Percentiles rank a stretch among this genome's conserved stretches.
phyloP scores from a whole-genome alignment of 2,329 filamentous ascomycete species.

The Graphilbum fragrans region DNA sequence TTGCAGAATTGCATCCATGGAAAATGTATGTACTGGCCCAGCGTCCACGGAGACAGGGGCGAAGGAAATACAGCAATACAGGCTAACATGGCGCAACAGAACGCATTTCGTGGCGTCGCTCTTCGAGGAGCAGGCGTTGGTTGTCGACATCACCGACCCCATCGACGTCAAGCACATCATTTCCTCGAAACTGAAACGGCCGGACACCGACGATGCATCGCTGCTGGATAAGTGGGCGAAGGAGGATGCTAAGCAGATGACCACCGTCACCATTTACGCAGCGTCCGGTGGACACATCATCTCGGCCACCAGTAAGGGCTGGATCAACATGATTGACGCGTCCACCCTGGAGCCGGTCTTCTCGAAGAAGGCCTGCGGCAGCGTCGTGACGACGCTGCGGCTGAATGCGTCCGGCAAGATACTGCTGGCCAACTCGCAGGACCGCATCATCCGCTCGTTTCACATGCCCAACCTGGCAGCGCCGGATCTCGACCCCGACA shows the following conservation, averaged over 20 bases:
- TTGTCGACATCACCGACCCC: constrained; percentile 66
- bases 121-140: constrained; percentile 82
- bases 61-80: not conserved
- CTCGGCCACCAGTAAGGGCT: constrained; percentile 87
- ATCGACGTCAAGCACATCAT: constrained; percentile 65
- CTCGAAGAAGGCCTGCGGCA: constrained; percentile 76
- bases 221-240: constrained; percentile 73
- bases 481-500: constrained; percentile 65
- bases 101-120: constrained; percentile 80
- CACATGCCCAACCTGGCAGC: constrained; percentile 67
- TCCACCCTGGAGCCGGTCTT: constrained; percentile 72
- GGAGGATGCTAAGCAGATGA: constrained; percentile 89
- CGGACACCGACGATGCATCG: constrained; percentile 57
- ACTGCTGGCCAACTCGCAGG: constrained; percentile 82
- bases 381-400: constrained; percentile 78
- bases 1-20: constrained; percentile 85
- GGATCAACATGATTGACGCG: constrained; percentile 88
- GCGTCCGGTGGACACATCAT: constrained; percentile 78
- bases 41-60: not conserved
- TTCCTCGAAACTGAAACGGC: constrained; percentile 69
- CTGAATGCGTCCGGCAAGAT: constrained; percentile 77
- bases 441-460: constrained; percentile 89
- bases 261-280: constrained; percentile 85
- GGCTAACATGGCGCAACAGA: constrained; percentile 26
- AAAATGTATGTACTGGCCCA: constrained; percentile 52